Percentiles rank a stretch among this genome's conserved stretches.
Conservation (phyloP, 1,139 yeast species). For the Geotrichum bryndzae region DNA sequence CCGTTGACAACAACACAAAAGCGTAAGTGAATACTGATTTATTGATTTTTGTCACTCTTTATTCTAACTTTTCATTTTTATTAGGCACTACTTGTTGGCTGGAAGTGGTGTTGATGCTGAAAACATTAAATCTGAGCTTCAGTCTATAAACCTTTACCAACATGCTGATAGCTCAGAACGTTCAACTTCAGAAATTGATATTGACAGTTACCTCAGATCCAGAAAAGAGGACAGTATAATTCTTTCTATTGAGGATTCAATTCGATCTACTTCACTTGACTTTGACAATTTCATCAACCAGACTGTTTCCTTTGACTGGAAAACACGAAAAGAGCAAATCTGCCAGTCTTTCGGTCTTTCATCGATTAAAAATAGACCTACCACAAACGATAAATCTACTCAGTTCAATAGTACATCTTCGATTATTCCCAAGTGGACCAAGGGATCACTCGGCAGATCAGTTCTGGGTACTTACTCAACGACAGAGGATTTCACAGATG, state of each 20-base stretch:
- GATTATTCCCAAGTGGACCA: conserved; percentile 29
- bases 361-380: conserved; percentile 25
- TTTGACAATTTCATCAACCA: conserved; percentile 72
- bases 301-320: conserved; percentile 79
- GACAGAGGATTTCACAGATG: conserved; percentile 31
- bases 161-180: conserved; percentile 24
- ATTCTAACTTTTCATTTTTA: neutral
- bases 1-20: conserved; percentile 56
- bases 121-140: conserved; percentile 63
- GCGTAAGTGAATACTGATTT: conserved; percentile 41
- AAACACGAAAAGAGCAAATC: conserved; percentile 63
- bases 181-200: conserved; percentile 22
- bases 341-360: conserved; percentile 58
- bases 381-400: conserved; percentile 1
- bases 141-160: conserved; percentile 29
- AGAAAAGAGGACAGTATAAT: conserved; percentile 80
- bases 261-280: conserved; percentile 68
- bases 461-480: conserved; percentile 36
- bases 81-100: conserved; percentile 69
- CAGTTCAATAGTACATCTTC: neutral
- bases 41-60: neutral
- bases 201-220: conserved; percentile 41
- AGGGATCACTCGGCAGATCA: conserved; percentile 32
- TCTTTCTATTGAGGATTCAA: conserved; percentile 75
- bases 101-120: conserved; percentile 87